Conservation (phyloP, 2,329 filamentous ascomycete genomes). For the Neophaeococcomyces aloes region DNA sequence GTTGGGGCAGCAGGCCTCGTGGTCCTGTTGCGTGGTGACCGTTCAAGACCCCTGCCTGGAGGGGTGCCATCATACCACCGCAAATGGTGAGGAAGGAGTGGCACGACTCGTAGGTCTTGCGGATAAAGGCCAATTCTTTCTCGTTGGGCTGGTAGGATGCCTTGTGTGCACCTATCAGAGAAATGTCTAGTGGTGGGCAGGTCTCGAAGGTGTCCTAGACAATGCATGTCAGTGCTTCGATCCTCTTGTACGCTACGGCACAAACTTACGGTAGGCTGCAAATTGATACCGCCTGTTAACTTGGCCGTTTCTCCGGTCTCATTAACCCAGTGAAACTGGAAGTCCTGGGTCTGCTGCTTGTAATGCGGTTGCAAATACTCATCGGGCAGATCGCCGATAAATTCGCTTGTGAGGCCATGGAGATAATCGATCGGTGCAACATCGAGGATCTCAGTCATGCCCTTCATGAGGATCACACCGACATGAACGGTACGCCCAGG, state of each 20-base stretch:
- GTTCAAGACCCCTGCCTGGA: too few species aligned
- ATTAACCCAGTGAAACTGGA: slow-evolving; percentile 26
- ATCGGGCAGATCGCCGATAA: slow-evolving; percentile 14
- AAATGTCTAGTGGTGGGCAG: slow-evolving; percentile 16
- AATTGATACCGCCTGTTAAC: slow-evolving; percentile 11
- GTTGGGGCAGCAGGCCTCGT: too few species aligned
- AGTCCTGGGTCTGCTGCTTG: slow-evolving; percentile 18
- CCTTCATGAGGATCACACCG: slow-evolving; percentile 10
- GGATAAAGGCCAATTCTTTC: slow-evolving; percentile 14
- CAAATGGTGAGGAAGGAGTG: slow-evolving; percentile 17
- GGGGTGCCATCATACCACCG: slow-evolving; percentile 10
- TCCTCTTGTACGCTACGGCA: too few species aligned
- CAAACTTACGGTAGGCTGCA: too few species aligned
- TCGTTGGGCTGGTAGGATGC: slow-evolving; percentile 11
- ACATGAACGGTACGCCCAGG: slow-evolving; percentile 11
- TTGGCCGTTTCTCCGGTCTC: slow-evolving; percentile 16
- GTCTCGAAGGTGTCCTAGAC: slow-evolving; percentile 14
- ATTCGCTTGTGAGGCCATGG: slow-evolving; percentile 17
- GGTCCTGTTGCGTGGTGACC: too few species aligned
- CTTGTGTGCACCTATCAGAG: slow-evolving; percentile 15
- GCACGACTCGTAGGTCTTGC: slow-evolving; percentile 14
- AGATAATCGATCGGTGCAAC: slow-evolving; percentile 25
- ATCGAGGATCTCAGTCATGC: slow-evolving; percentile 22
- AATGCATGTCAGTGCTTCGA: slow-evolving; percentile 2
- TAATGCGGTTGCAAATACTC: slow-evolving; percentile 3